Conservation (phyloP, 176 grass and related monocot species). For the Areca catechu region DNA sequence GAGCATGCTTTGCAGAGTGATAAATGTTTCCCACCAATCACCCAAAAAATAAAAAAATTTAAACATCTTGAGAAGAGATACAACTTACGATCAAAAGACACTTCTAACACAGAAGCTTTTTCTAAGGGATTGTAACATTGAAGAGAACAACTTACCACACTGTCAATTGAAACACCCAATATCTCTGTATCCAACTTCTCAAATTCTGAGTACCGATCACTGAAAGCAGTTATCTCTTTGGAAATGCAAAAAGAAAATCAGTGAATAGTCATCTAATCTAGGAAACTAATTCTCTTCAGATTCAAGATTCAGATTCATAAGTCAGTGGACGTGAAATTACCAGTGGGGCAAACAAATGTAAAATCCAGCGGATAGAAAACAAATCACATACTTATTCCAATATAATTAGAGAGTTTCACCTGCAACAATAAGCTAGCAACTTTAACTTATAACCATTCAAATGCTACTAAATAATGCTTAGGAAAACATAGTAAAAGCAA, state of each 20-base stretch:
- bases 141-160: constrained; percentile 44
- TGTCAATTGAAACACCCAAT: constrained; percentile 72
- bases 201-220: constrained; percentile 52
- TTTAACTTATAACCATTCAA: background rate
- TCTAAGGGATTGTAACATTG: too few species aligned
- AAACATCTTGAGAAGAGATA: too few species aligned
- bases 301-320: background rate
- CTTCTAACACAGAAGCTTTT: too few species aligned
- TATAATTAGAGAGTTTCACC: constrained; percentile 79
- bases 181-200: constrained; percentile 73
- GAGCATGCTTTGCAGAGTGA: too few species aligned
- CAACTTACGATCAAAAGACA: too few species aligned
- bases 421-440: constrained; percentile 19
- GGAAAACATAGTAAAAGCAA: too few species aligned
- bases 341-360: constrained; percentile 79
- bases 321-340: constrained; percentile 10
- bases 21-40: too few species aligned
- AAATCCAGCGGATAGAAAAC: constrained; percentile 86
- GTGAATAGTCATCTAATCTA: too few species aligned
- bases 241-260: too few species aligned
- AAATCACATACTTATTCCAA: constrained; percentile 71
- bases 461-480: too few species aligned
- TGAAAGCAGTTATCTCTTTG: constrained; percentile 79
- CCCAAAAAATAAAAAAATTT: too few species aligned
- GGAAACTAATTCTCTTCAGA: background rate